Base-by-base conservation (phyloP, 140 eudicot species). In the Senecio squalidus region DNA sequence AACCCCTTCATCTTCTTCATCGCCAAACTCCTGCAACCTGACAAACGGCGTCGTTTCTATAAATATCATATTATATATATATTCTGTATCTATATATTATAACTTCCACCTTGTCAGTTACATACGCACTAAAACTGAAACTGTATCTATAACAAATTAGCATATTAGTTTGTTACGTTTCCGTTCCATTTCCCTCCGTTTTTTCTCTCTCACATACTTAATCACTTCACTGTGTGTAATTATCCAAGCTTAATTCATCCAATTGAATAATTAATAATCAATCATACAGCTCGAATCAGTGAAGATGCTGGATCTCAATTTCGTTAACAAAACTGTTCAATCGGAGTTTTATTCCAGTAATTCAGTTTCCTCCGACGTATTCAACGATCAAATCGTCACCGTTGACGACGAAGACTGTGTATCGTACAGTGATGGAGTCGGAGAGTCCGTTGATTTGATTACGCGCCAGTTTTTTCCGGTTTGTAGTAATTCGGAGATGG, bases 381-480 rank as follows among this genome's bases (percentile, higher is more conserved):
- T 89, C 88, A 31, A 83, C 33, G 41, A n/a, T n/a, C n/a, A n/a
- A n/a, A n/a, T n/a, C n/a, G n/a, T n/a, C n/a, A n/a, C 67, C 55
- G 67, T 26, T 55, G 59, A 66, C 10, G 59, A 48, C 7, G 66
- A 63, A 14, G 17, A 56, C 10, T 51, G 17, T 5, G 53, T 25
- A 6, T 26, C 65, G 4, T 11, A 36, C 43, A 36, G 43, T 36
- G 14, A n/a, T n/a, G n/a, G n/a, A n/a, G n/a, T 53, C 55, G 23
- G 46, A 55, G n/a, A n/a, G n/a, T n/a, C n/a, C 28, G 67, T 38
- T 9, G 64, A 43, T 41, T 70, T 78, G 45, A n/a, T 64, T 47
- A 82, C 90, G 30, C 54, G 80, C 63, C 86, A 87, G 82, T 66
- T 87, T 13, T 78, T 87, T 40, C 95, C 95, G 23, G 60, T 52